Percentiles rank a stretch among this genome's conserved stretches.
Conservation (phyloP, 179 eudicot genomes). For the Actinidia arguta region DNA sequence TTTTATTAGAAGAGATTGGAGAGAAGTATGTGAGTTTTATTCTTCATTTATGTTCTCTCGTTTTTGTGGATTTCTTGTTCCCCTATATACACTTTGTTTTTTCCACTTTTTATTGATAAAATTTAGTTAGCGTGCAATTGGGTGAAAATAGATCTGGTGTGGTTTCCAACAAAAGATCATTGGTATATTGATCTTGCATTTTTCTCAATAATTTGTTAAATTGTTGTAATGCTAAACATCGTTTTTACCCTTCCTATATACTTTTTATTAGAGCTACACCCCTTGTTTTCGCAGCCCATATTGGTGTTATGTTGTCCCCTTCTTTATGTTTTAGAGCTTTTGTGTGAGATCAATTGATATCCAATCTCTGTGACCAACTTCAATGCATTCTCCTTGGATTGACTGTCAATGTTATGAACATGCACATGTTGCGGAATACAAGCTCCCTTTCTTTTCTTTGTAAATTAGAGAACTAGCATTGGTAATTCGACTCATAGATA, state of each 20-base stretch:
- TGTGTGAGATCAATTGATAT: not conserved
- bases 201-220: too few relatives aligned
- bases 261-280: not conserved
- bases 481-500: not conserved
- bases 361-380: not conserved
- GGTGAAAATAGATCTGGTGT: not conserved
- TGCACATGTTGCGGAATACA: not conserved
- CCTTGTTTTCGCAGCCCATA: not conserved
- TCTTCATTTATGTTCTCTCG: too few relatives aligned
- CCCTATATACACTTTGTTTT: too few relatives aligned
- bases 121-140: not conserved
- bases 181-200: too few relatives aligned
- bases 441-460: not conserved
- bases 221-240: not conserved
- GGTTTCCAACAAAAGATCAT: not conserved
- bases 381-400: conserved; percentile 5
- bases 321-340: not conserved
- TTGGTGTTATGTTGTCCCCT: too few relatives aligned
- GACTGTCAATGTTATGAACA: not conserved
- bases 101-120: not conserved
- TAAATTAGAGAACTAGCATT: not conserved
- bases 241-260: not conserved
- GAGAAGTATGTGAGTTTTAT: too few relatives aligned
- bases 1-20: too few relatives aligned
- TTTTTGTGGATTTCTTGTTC: too few relatives aligned